Percentiles rank a stretch among this genome's conserved stretches.
Evolutionary conservation across 768 basidiomycete species (phyloP).

Genomic region (Tulasnella sp.): DNA sequence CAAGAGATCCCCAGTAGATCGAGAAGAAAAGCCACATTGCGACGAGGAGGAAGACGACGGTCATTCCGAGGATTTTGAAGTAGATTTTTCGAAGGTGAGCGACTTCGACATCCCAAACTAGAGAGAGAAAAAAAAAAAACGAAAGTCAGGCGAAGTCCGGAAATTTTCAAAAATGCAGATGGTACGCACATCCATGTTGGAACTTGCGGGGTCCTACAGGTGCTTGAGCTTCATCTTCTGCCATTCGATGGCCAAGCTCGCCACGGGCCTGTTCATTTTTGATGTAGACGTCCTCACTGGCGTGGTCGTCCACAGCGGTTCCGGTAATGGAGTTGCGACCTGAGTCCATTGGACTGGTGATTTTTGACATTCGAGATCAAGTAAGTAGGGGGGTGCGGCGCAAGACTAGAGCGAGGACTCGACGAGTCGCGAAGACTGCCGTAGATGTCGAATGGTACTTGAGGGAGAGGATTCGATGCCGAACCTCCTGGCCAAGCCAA

Average conservation of each 20-base stretch:
- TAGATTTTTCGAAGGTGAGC: not conserved
- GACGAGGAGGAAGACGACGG: not conserved
- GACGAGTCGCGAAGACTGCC: not conserved
- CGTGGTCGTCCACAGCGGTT: not conserved
- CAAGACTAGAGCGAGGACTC: not conserved
- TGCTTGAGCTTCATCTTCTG: not conserved
- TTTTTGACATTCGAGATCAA: too few relatives aligned
- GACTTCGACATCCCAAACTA: constrained; percentile 3
- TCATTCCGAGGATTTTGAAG: not conserved
- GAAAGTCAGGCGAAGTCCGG: not conserved
- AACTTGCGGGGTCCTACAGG: not conserved
- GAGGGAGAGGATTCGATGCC: too few relatives aligned
- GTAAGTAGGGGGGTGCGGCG: too few relatives aligned
- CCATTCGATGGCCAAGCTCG: not conserved
- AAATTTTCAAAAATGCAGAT: not conserved
- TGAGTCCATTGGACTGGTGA: not conserved
- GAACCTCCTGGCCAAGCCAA: too few relatives aligned
- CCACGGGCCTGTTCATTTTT: not conserved
- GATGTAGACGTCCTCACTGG: not conserved
- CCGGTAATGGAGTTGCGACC: not conserved
- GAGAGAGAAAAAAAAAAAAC: not conserved
- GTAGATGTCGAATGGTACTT: not conserved
- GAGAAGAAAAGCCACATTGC: not conserved
- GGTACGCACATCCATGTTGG: not conserved
- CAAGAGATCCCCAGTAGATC: not conserved